Base-by-base conservation (phyloP, 805 yeast genomes). In the Metschnikowia dekortorum region DNA sequence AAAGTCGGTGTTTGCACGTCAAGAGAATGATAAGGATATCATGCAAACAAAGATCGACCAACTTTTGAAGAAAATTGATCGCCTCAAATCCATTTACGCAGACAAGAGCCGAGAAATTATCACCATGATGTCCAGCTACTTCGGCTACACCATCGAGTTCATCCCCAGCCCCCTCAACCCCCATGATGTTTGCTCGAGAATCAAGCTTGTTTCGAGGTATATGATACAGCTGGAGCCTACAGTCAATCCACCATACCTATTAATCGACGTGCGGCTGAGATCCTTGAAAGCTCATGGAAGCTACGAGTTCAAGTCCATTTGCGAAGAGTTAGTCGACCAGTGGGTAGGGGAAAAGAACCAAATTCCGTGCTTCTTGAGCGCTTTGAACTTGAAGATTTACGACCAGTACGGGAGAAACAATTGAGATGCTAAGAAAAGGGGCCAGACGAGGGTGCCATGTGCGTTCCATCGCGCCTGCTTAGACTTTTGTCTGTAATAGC, bases 121-220 rank as follows among this genome's bases (percentile, higher is more conserved):
- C 35, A 81, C 83, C 32, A 79, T 85, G 1, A 82, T 89, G 0
- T 80, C 83, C 48, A 73, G 83, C 4, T 74, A 85, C 30, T 74
- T 90, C 46, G 96, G 96, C 0, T 89, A 81, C 64, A 77, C 79
- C 43, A 68, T 89, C 26, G 95, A 87, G 61, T 84, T 88, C 55
- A 65, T 82, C 35, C 74, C 76, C 11, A 68, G 68, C 52, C 67
- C 75, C 2, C 58, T 70, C 26, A 73, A 72, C 50, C 74, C 76
- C 3, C 68, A 68, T 51, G 76, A 62, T 71, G 75, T 56, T 70
- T 82, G 69, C 66, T 78, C 63, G 70, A 80, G 71, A 71, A 85
- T 59, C 72, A 85, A 66, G 69, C 83, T 59, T 66, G 74, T 58
- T 65, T 84, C 60, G 69, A 78, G 67, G 75, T 72, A 61, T 54